A percentile compares a stretch with the other conserved stretches of the same genome.
Evolutionary conservation across 2,329 filamentous ascomycete species (phyloP).

Genomic region (Escovopsis sp.): DNA sequence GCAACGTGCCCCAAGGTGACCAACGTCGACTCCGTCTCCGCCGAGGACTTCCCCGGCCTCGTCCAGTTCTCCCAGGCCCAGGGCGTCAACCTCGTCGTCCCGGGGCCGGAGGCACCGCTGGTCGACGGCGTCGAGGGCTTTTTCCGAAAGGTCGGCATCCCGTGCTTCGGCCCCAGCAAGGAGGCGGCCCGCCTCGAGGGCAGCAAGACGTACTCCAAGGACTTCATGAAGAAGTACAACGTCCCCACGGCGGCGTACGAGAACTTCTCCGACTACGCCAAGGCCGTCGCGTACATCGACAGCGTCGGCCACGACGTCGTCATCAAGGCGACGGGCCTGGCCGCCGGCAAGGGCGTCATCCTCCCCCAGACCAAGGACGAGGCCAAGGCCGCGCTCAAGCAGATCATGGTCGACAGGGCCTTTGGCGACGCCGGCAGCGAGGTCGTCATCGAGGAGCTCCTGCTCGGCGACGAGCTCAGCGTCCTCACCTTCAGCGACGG

Average conservation of each 20-base stretch:
- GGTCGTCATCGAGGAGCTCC: conserved; percentile 89
- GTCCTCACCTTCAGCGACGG: conserved; percentile 89
- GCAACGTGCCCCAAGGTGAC: conserved; percentile 52
- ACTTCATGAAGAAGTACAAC: conserved; percentile 84
- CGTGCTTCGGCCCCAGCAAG: conserved; percentile 74
- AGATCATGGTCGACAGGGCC: conserved; percentile 80
- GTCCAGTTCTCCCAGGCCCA: conserved; percentile 61
- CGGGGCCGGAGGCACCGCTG: conserved; percentile 85
- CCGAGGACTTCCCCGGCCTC: conserved; percentile 64
- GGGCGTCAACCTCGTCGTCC: conserved; percentile 67
- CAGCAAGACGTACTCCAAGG: conserved; percentile 93
- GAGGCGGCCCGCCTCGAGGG: conserved; percentile 84
- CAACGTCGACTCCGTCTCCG: conserved; percentile 55
- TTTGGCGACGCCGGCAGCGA: conserved; percentile 80
- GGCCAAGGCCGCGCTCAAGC: conserved; percentile 64
- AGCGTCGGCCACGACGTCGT: conserved; percentile 59
- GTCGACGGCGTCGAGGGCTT: conserved; percentile 79
- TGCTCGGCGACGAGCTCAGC: conserved; percentile 83
- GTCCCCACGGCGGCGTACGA: conserved; percentile 86
- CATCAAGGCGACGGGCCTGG: conserved; percentile 86
- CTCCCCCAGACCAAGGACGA: conserved; percentile 72
- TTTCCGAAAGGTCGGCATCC: conserved; percentile 61
- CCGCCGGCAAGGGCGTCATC: conserved; percentile 91
- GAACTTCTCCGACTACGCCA: conserved; percentile 69
- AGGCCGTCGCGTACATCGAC: conserved; percentile 62